Evolutionary conservation across 164 flowering plant species (phyloP).

Genomic region (Vitis cinerea): DNA sequence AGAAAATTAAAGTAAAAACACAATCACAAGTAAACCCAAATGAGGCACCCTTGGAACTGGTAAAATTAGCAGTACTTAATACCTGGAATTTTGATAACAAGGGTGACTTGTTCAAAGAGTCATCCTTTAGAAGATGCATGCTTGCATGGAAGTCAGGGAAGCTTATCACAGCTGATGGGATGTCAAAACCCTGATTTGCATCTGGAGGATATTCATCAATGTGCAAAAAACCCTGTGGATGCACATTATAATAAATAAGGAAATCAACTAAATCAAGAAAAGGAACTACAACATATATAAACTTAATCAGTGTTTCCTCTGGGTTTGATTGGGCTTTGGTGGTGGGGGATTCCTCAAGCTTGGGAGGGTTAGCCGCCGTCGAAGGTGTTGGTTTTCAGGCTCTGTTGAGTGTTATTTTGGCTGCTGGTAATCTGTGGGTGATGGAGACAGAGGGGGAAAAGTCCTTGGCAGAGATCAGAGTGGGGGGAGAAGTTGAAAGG

Average conservation of each 20-base stretch:
- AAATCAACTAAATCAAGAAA: background rate
- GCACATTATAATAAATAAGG: background rate
- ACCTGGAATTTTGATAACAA: constrained; percentile 76
- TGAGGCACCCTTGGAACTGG: background rate
- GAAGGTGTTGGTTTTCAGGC: too few relatives aligned
- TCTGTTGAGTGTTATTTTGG: too few relatives aligned
- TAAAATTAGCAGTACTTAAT: background rate
- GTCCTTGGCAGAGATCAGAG: too few relatives aligned
- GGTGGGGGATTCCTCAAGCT: too few relatives aligned
- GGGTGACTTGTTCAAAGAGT: constrained; percentile 39
- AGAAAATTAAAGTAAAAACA: constrained; percentile 11
- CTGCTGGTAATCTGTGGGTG: too few relatives aligned
- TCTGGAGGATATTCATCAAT: constrained; percentile 97
- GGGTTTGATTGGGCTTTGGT: too few relatives aligned
- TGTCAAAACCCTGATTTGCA: constrained; percentile 98
- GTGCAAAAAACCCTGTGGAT: constrained; percentile 79
- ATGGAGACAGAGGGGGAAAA: too few relatives aligned
- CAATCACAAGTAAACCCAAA: background rate
- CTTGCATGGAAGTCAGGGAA: constrained; percentile 64
- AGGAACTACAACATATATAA: background rate
- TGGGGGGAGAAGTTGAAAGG: too few relatives aligned
- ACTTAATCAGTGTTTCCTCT: too few relatives aligned
- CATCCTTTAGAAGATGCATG: constrained; percentile 33
- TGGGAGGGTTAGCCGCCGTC: too few relatives aligned
- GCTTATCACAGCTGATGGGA: constrained; percentile 86